Base-by-base conservation (phyloP, 2,329 filamentous ascomycete species). In the Volutella citrinella region DNA sequence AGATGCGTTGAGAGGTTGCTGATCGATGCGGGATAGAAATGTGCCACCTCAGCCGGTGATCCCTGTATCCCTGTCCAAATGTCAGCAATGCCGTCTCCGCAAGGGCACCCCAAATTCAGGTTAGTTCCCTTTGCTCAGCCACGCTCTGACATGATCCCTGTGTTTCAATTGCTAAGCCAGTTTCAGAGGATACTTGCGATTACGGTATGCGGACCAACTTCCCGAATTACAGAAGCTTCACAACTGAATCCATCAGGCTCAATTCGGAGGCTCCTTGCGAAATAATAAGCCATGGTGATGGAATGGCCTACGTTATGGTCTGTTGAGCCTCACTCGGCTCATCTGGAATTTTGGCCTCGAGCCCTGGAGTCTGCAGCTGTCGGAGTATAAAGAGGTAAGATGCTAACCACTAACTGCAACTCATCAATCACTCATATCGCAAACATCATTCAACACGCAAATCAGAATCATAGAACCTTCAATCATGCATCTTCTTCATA, bases 71-170 rank as follows among this genome's bases (percentile, higher is more conserved):
- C n/a, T n/a, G n/a, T n/a, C n/a, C n/a, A n/a, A n/a, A n/a, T n/a
- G n/a, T n/a, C n/a, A n/a, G n/a, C 19, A 31, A 31, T 25, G 17
- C 20, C 17, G 7, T 18, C 30, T 32, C 21, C 30, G 30, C 30
- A 17, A 32, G 30, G 30, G 19, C 18, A 32, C 20, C 30, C 30
- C 30, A n/a, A 32, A 32, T 23, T 32, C 10, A 18, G 16, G 22
- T 25, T 26, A 32, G 30, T 23, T 23, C 16, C 15, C 11, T n/a
- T n/a, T n/a, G n/a, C n/a, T n/a, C n/a, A n/a, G n/a, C n/a, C n/a
- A n/a, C n/a, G n/a, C n/a, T n/a, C n/a, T n/a, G n/a, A n/a, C n/a
- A n/a, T n/a, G n/a, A n/a, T n/a, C n/a, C n/a, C n/a, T n/a, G n/a
- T n/a, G n/a, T n/a, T n/a, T n/a, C 15, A 23, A 12, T 19, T 21